These are phyloP conservation scores for Coemansia sp. DNA, from an alignment of 192 early-diverging fungal species.

Conservation along the genomic window DNA sequence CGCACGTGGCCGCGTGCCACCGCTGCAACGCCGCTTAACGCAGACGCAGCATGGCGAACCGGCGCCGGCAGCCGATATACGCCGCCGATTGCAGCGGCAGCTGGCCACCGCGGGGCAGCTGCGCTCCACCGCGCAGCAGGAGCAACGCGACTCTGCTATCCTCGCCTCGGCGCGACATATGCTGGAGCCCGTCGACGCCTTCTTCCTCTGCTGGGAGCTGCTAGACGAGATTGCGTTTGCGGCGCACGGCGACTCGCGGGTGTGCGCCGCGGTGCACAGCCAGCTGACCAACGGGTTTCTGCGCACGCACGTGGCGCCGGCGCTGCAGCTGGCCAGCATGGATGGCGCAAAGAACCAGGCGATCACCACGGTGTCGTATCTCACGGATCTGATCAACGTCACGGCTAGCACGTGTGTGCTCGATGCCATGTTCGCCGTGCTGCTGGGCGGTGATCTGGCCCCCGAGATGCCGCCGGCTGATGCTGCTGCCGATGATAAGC, in stretches of 20 bases:
- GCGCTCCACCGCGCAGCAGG: conserved; percentile 23
- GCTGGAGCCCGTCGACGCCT: conserved; percentile 39
- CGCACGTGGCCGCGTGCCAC: conserved; percentile 8
- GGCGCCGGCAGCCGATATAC: conserved; percentile 2
- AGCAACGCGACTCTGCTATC: conserved; percentile 22
- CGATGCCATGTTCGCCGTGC: conserved; percentile 39
- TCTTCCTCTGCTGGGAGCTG: conserved; percentile 52
- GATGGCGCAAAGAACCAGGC: conserved; percentile 30
- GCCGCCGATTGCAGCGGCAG: conserved; percentile 15
- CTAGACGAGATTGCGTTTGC: conserved; percentile 35
- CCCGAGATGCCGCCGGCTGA: conserved; percentile 25
- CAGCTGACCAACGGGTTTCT: conserved; percentile 36
- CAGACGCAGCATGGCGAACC: neutral
- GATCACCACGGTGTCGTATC: conserved; percentile 35
- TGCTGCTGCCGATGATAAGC: neutral
- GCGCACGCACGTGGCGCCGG: conserved; percentile 42
- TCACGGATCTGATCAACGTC: conserved; percentile 32
- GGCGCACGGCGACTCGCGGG: conserved; percentile 6
- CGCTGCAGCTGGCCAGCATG: conserved; percentile 21
- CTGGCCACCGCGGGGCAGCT: conserved; percentile 16
- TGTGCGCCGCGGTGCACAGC: conserved; percentile 29
- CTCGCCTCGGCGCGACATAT: conserved; percentile 14
- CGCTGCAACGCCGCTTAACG: conserved; percentile 17
- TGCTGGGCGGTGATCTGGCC: conserved; percentile 32
- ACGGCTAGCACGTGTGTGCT: conserved; percentile 36